Base-by-base conservation (phyloP, 2,329 filamentous ascomycete genomes). In the Hymenotorrendiella dingleyae region DNA sequence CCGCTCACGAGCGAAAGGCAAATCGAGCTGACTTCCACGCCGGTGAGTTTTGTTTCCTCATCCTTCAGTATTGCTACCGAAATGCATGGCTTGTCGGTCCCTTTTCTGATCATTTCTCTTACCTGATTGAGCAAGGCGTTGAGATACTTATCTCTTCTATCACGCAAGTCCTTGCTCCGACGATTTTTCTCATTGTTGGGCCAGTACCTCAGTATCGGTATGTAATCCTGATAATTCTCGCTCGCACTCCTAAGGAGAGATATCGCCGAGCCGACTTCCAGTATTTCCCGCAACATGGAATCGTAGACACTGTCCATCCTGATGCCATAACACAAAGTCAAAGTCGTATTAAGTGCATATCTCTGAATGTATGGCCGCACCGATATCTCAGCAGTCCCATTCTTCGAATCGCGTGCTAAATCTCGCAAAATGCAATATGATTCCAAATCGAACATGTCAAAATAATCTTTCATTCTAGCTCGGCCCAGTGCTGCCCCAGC, bases 241-340 rank as follows among this genome's bases (percentile, higher is more conserved):
- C 67, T 71, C 0, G 72, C 70, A 40, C 66, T 71, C 4, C 72
- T 64, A 2, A 76, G 55, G 1, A 74, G 60, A 2, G 64, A 69
- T 36, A 76, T 75, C 0, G 71, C 70, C 0, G 68, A 72, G 1
- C 71, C 72, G 4, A 76, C 72, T 45, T 75, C 60, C 0, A 75
- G 61, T 26, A 76, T 73, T 54, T 75, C 72, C 4, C 71, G 64
- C 7, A 76, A 57, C 35, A 76, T 59, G 1, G 65, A 64, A 40
- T 75, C 73, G 48, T 72, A 73, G 0, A 74, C 68, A 4, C 60
- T 64, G 51, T 75, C 71, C 72, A 76, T 76, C 2, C 72, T 66
- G 28, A 74, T 73, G 0, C 72, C 72, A 39, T 76, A 76, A 52
- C 70, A 74, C 1, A 76, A 63, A 0, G 72, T 76, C 14, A 76